phyloP scores from a whole-genome alignment of 208 protist species.

The Acanthamoeba triangularis region DNA sequence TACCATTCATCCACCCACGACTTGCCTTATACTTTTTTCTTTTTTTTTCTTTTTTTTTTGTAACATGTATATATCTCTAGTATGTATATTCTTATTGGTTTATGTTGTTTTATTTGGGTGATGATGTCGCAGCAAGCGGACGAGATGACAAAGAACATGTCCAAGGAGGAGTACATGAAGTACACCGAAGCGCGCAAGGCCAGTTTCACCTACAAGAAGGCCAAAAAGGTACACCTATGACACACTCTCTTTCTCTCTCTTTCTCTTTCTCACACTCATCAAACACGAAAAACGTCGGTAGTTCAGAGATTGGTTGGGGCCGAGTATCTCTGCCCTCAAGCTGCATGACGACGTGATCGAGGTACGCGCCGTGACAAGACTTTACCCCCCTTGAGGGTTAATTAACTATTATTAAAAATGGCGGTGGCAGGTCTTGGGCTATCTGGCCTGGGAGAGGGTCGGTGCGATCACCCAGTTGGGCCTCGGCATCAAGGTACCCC shows the following conservation, averaged over 20 bases:
- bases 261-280: too few relatives aligned
- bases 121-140: conserved; percentile 33
- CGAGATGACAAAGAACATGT: conserved; percentile 75
- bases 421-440: conserved; percentile 56
- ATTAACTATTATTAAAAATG: neutral
- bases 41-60: neutral
- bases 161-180: conserved; percentile 76
- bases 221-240: conserved; percentile 74
- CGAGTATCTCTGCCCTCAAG: conserved; percentile 42
- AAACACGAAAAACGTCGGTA: neutral
- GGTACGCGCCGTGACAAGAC: neutral
- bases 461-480: conserved; percentile 33
- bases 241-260: too few relatives aligned
- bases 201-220: conserved; percentile 78
- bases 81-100: conserved; percentile 8
- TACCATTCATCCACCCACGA: neutral
- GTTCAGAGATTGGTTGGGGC: conserved; percentile 72
- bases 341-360: conserved; percentile 67
- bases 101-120: neutral
- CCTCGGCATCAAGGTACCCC: conserved; percentile 48
- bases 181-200: conserved; percentile 70
- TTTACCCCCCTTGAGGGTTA: neutral
- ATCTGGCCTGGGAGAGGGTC: conserved; percentile 76
- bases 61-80: neutral
- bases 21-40: neutral